Evolutionary conservation across 2,329 filamentous ascomycete species (phyloP).

Genomic region (Ambrosiella cleistominuta): DNA sequence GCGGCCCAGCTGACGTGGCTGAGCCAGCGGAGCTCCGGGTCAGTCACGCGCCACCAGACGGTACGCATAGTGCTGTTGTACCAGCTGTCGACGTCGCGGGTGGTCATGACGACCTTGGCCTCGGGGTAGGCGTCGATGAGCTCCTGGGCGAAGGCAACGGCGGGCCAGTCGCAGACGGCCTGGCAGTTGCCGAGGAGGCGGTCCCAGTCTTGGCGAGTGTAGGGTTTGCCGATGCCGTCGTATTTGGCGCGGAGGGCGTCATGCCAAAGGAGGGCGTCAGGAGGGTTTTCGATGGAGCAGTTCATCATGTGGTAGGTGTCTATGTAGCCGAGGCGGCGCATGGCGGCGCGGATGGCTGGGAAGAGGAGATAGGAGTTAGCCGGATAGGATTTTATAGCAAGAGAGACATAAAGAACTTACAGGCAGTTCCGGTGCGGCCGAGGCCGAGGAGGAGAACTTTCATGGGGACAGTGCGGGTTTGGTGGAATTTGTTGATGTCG

Average conservation of each 20-base stretch:
- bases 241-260: conserved; percentile 21
- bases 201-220: conserved; percentile 52
- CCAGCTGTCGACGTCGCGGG: conserved; percentile 48
- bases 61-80: conserved; percentile 46
- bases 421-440: conserved; percentile 53
- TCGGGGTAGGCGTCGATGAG: conserved; percentile 55
- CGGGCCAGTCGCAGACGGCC: conserved; percentile 53
- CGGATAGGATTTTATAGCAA: neutral
- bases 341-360: conserved; percentile 43
- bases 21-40: conserved; percentile 26
- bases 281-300: conserved; percentile 15
- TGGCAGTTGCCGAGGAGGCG: conserved; percentile 44
- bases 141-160: conserved; percentile 49
- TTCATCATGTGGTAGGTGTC: conserved; percentile 51
- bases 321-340: conserved; percentile 47
- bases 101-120: conserved; percentile 53
- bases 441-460: conserved; percentile 53
- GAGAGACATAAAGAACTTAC: conserved; percentile 24
- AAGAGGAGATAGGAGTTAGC: neutral
- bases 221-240: conserved; percentile 39
- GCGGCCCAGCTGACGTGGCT: conserved; percentile 38
- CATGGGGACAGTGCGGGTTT: conserved; percentile 38
- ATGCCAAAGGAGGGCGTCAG: conserved; percentile 8
- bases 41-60: conserved; percentile 25
- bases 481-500: conserved; percentile 48